Evolutionary conservation across 768 basidiomycete species (phyloP).

Genomic region (Tricholoma hemisulphureum): DNA sequence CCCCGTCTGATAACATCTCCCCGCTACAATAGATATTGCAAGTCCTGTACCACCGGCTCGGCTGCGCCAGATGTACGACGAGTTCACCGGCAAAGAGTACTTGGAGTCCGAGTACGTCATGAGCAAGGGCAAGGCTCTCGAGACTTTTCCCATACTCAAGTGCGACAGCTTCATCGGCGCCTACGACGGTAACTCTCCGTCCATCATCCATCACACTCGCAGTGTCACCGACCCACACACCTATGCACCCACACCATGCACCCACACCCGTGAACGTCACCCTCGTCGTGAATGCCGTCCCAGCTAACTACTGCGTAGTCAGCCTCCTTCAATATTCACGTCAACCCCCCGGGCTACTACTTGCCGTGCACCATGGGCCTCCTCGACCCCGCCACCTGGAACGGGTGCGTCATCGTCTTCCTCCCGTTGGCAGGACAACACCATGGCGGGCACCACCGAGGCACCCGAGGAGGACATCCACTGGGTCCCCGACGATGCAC

Average conservation of each 20-base stretch:
- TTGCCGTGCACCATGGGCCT: constrained; percentile 94
- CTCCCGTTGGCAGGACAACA: constrained; percentile 98
- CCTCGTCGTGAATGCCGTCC: constrained; percentile 84
- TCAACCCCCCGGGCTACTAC: constrained; percentile 96
- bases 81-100: constrained; percentile 93
- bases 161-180: constrained; percentile 88
- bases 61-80: constrained; percentile 95
- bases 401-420: constrained; percentile 98
- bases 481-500: constrained; percentile 94
- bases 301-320: constrained; percentile 90
- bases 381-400: constrained; percentile 91
- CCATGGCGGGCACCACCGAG: constrained; percentile 97
- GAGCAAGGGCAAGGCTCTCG: constrained; percentile 89
- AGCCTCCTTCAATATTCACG: constrained; percentile 92
- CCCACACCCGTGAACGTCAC: constrained; percentile 98
- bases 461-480: constrained; percentile 91
- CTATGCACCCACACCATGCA: constrained; percentile 98
- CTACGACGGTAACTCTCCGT: constrained; percentile 85
- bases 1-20: constrained; percentile 82
- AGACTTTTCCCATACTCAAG: constrained; percentile 97
- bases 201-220: constrained; percentile 25
- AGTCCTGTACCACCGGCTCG: constrained; percentile 92
- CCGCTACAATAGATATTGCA: no score
- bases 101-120: constrained; percentile 96
- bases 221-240: constrained; percentile 30